Evolutionary conservation across 495 filamentous ascomycete species (phyloP).

Genomic region (Aspergillus campestris): DNA sequence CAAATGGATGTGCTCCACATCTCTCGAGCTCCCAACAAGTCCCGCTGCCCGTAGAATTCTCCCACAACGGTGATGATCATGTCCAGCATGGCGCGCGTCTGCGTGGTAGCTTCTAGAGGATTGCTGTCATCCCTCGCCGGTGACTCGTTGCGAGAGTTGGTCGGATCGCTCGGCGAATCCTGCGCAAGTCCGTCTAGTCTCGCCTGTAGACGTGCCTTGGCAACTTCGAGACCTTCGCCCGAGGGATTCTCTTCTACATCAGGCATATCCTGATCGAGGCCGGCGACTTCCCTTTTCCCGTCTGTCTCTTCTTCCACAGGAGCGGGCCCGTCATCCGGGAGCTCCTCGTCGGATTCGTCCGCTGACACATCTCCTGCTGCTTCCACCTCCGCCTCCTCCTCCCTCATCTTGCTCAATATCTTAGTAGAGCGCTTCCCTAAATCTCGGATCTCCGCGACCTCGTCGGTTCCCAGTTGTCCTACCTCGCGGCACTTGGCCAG

Average conservation of each 20-base stretch:
- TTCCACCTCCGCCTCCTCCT: slow-evolving; percentile 21
- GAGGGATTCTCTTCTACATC: slow-evolving; percentile 17
- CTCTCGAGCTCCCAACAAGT: slow-evolving; percentile 67
- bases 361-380: slow-evolving; percentile 22
- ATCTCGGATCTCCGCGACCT: slow-evolving; percentile 43
- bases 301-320: slow-evolving; percentile 8
- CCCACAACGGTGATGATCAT: slow-evolving; percentile 89
- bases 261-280: slow-evolving; percentile 13
- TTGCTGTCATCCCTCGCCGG: slow-evolving; percentile 1
- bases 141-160: not conserved
- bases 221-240: slow-evolving; percentile 41
- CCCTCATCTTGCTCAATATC: slow-evolving; percentile 36
- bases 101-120: slow-evolving; percentile 14
- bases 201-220: slow-evolving; percentile 50
- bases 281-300: slow-evolving; percentile 3
- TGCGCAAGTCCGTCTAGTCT: slow-evolving; percentile 24
- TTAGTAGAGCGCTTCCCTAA: slow-evolving; percentile 39
- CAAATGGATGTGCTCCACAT: slow-evolving; percentile 22
- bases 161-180: slow-evolving; percentile 1
- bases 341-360: slow-evolving; percentile 10
- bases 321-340: not conserved
- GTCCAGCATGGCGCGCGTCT: slow-evolving; percentile 55
- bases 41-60: slow-evolving; percentile 84
- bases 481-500: slow-evolving; percentile 41
- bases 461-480: slow-evolving; percentile 38